Percentiles rank a stretch among this genome's conserved stretches.
Conservation (phyloP, 2,329 filamentous ascomycete genomes). For the Aspergillus aculeatinus region DNA sequence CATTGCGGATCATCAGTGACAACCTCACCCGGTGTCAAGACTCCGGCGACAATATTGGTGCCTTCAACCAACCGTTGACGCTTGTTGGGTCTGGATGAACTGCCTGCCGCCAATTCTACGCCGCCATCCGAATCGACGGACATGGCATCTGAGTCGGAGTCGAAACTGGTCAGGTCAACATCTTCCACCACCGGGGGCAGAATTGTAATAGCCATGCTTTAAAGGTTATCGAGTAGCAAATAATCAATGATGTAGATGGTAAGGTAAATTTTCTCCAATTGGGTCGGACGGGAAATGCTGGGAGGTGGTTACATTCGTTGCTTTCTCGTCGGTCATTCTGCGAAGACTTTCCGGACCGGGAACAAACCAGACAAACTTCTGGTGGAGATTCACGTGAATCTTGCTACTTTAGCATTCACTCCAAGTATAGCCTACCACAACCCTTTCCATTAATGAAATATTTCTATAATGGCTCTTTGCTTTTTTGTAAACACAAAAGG, state of each 20-base stretch:
- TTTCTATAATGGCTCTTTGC: too few species aligned
- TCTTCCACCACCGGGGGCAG: constrained; percentile 50
- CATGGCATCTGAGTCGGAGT: constrained; percentile 52
- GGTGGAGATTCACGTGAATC: constrained; percentile 13
- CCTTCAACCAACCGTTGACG: constrained; percentile 33
- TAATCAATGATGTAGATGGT: not conserved
- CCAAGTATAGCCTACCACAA: too few species aligned
- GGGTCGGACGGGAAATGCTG: not conserved
- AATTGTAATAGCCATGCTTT: constrained; percentile 59
- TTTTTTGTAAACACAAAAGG: too few species aligned
- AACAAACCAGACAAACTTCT: constrained; percentile 24
- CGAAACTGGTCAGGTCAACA: constrained; percentile 30
- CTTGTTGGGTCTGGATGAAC: constrained; percentile 38
- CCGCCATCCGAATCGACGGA: constrained; percentile 49
- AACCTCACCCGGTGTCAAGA: constrained; percentile 84
- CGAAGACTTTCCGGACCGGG: constrained; percentile 15
- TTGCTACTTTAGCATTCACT: constrained; percentile 1
- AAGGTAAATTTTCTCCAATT: not conserved
- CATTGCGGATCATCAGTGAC: constrained; percentile 93
- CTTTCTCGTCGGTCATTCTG: too few species aligned
- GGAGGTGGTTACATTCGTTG: constrained; percentile 1
- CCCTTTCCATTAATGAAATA: too few species aligned
- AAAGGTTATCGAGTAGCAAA: not conserved
- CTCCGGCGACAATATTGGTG: constrained; percentile 40
- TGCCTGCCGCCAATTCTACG: constrained; percentile 30